A percentile compares a stretch with the other conserved stretches of the same genome.
These are phyloP conservation scores for Conoideocrella luteorostrata DNA, from an alignment of 2,329 filamentous ascomycete genomes.

Conservation along the genomic window DNA sequence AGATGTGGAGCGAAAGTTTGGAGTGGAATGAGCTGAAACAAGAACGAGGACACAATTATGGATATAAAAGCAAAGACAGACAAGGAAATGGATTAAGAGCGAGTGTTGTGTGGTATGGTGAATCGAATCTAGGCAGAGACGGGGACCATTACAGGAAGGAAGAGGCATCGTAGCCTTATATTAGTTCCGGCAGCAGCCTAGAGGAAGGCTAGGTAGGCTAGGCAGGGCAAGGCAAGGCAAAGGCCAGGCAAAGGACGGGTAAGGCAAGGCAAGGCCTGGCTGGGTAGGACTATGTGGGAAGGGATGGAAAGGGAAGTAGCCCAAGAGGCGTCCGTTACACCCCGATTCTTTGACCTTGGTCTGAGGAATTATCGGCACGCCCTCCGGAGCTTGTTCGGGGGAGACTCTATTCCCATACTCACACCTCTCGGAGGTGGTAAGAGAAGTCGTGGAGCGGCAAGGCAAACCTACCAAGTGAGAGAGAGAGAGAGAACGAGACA, in stretches of 20 bases:
- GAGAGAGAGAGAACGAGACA: background rate
- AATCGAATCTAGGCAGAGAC: constrained; percentile 17
- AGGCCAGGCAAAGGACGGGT: constrained; percentile 1
- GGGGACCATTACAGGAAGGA: constrained; percentile 21
- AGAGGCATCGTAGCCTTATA: constrained; percentile 53
- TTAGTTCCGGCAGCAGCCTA: constrained; percentile 9
- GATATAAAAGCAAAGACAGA: constrained; percentile 9
- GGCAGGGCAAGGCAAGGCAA: background rate
- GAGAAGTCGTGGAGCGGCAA: constrained; percentile 3
- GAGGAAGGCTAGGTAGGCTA: background rate
- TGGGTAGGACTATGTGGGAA: too few species aligned
- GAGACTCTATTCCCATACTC: background rate
- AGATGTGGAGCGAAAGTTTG: background rate
- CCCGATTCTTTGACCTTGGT: too few species aligned
- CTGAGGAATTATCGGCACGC: constrained; percentile 8
- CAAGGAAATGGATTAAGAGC: constrained; percentile 12
- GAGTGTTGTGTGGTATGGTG: constrained; percentile 13
- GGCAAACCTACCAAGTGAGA: background rate
- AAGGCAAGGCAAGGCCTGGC: background rate
- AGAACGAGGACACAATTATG: constrained; percentile 8
- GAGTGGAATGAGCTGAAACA: background rate
- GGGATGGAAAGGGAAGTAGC: background rate
- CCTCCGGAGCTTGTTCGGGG: background rate
- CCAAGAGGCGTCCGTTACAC: constrained; percentile 5
- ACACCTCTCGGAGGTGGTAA: background rate